Base-by-base conservation (phyloP, 768 basidiomycete genomes). In the Lentinula edodes region DNA sequence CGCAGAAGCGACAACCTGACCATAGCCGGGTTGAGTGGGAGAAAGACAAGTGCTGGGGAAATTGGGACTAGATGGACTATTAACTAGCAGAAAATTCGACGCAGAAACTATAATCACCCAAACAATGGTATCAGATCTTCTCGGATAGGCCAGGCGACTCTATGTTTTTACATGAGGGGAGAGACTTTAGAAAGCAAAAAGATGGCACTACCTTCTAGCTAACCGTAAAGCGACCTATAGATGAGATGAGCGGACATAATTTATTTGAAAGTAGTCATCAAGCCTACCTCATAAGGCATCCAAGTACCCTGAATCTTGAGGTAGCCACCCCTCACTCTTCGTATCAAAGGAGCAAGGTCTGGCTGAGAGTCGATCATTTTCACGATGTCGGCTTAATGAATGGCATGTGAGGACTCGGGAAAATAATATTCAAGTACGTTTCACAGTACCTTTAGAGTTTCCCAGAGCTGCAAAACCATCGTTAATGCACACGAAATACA, bases 261-360 rank as follows among this genome's bases (percentile, higher is more conserved):
- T 56, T 55, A 13, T 28, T 3, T 2, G 41, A 36, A 36, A 43
- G 45, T 12, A 35, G 35, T 5, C n/a, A 5, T n/a, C 5, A 42
- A 32, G 70, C 81, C 63, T 66, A 89, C 89, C 79, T 91, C 92
- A 73, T 90, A 94, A 38, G 92, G 92, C 87, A 94, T 90, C 93
- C 93, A 95, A 20, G 93, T 93, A 36, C 93, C 93, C 69, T 95
- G 93, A 48, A 95, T 93, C 76, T 94, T 93, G 62, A 95, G 83
- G 75, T 91, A 92, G 55, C 91, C 90, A 61, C 91, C 92, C 51
- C 91, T 85, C 36, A 95, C 91, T 62, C 91, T 83, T 61, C 92
- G 87, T 69, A 93, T 86, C 66, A 89, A 84, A 36, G 86, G 80
- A 32, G 90, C 91, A 41, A 95, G 78, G 75, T 93, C 91, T 57